Evolutionary conservation across 768 basidiomycete species (phyloP), one percentile per base, ranked within the genome.

Genomic region (Naganishia antarctica): DNA sequence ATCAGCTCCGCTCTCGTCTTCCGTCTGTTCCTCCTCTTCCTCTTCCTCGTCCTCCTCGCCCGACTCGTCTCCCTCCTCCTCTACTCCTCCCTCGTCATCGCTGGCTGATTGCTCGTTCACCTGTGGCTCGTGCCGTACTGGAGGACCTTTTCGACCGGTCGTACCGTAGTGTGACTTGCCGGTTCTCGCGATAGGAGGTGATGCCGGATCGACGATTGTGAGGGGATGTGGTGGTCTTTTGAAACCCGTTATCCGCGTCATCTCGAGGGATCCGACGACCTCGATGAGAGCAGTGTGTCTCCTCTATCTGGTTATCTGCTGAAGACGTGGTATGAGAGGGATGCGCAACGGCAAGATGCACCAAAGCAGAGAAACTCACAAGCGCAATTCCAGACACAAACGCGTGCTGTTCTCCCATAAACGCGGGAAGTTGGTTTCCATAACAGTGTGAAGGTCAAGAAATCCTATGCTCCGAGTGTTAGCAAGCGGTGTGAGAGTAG

Each of bases 231-330:
- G 59, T 16, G 26, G 41, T 15, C 59, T n/a, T 25, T 60, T 47
- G 26, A 28, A 21, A n/a, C 59, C 43, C 25, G 45, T 60, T 28
- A 29, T 60, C 59, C 45, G 16, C 45, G 41, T 45, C 59, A 44
- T 60, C 45, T 13, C 25, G 26, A 21, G 9, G 15, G 2, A 44
- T 60, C 32, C n/a, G 32, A 21, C 21, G 9, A 23, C 32, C 53
- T 34, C n/a, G n/a, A 34, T 21, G 4, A 23, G 13, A 34, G n/a
- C 34, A 7, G 31, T 21, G 53, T 23, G 34, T 26, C 53, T 40
- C 23, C 32, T 44, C 43, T 9, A 44, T n/a, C 43, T 44, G 43
- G 34, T 37, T 37, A 37, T 37, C 34, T 37, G 34, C 15, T 15
- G 15, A 37, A 7, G 15, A 7, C 34, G 34, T 15, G 15, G 34